Evolutionary conservation across 2,329 filamentous ascomycete species (phyloP).

Genomic region (Xylariaceae sp.): DNA sequence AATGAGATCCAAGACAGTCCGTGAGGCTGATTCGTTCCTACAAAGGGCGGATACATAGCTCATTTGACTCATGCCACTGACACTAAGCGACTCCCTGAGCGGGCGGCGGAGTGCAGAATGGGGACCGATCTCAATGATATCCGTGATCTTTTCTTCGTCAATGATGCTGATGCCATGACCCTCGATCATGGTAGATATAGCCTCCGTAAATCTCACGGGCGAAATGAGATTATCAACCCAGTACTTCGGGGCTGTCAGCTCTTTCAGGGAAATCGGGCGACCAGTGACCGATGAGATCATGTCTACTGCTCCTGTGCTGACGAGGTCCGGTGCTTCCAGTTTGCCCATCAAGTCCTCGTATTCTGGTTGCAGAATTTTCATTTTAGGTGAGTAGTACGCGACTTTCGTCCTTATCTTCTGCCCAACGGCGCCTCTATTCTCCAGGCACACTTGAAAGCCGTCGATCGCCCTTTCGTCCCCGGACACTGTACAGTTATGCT

Average conservation of each 20-base stretch:
- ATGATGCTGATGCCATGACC: slow-evolving; percentile 1
- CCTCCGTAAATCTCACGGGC: slow-evolving; percentile 12
- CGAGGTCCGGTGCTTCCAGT: background rate
- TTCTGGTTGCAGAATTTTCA: slow-evolving; percentile 14
- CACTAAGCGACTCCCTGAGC: background rate
- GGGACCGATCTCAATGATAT: slow-evolving; percentile 14
- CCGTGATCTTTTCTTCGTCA: background rate
- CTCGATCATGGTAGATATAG: background rate
- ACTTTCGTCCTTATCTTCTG: slow-evolving; percentile 13
- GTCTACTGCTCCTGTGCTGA: background rate
- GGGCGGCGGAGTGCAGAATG: slow-evolving; percentile 6
- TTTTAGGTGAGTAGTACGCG: slow-evolving; percentile 23
- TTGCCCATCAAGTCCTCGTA: slow-evolving; percentile 12
- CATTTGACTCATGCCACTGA: background rate
- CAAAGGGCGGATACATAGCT: slow-evolving; percentile 1
- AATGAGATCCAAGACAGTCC: background rate
- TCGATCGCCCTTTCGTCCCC: background rate
- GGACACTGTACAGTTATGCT: background rate
- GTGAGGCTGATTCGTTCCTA: background rate
- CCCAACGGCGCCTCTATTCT: background rate
- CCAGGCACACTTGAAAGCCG: background rate
- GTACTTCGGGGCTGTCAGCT: slow-evolving; percentile 2
- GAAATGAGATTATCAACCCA: slow-evolving; percentile 31
- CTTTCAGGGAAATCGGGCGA: background rate
- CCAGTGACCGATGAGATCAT: slow-evolving; percentile 11